Evolutionary conservation across 1,284 basidiomycete species (phyloP), one percentile per base, ranked within the genome.

Genomic region (Naganishia sp.): DNA sequence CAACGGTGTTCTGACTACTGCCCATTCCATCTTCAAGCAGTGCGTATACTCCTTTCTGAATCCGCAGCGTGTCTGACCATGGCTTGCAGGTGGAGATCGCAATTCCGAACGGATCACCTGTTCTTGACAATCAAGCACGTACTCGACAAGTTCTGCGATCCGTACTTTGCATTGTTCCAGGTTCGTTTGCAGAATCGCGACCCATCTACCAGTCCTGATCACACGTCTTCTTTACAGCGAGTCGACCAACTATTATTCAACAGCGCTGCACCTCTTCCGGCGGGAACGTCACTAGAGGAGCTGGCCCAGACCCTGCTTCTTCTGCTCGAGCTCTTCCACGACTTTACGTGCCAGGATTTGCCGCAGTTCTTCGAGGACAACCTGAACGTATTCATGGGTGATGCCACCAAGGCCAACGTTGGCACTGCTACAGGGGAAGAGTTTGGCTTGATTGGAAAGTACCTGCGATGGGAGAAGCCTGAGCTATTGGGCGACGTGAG

Each of bases 101-200:
- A 90, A 73, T 90, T 94, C 73, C 87, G 94, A 65, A 89, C 90
- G 6, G 89, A 99, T 80, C 79, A 84, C 49, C 87, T 99, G 57
- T 99, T 90, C 82, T 84, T 87, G 2, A 89, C 91, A 74, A 98
- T 99, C 83, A 97, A 96, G 81, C 85, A 90, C 68, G 95, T 98
- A 62, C 84, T 99, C 54, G 83, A 81, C 47, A 88, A 87, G 71
- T 96, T 98, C 81, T 88, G 90, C 76, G 76, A 83, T 9, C 90
- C 93, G 0, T 95, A 94, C 81, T 85, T 94, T 63, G 84, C 87
- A 66, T 84, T 97, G 56, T 93, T 95, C 79, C 82, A 87, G 68
- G 86, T 76, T 3, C 46, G 68, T 23, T 35, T 15, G 39, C n/a
- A n/a, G n/a, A 41, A 39, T 28, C 11, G 17, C 32, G 18, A 23